Evolutionary conservation across 768 basidiomycete genomes (phyloP).

Genomic region (Collybiopsis confluens): DNA sequence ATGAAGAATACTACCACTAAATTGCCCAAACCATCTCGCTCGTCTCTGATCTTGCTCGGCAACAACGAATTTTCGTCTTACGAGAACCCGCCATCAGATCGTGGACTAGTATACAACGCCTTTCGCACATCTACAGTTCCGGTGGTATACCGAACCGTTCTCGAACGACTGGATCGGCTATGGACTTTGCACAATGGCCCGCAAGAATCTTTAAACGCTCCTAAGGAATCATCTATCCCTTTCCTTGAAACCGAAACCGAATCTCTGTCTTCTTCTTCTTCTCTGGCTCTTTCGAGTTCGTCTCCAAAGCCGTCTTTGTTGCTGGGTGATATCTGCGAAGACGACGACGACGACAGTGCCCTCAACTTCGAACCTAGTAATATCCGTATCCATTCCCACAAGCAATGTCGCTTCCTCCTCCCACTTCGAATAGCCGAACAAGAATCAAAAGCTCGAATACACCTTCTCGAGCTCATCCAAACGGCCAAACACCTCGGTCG

Average conservation of each 20-base stretch:
- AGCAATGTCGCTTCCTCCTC: slow-evolving; percentile 42
- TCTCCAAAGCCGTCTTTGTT: neutral
- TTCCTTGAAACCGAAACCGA: slow-evolving; percentile 16
- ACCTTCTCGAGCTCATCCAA: slow-evolving; percentile 46
- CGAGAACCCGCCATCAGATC: neutral
- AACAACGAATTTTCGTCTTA: neutral
- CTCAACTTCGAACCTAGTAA: slow-evolving; percentile 1
- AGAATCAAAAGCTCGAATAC: slow-evolving; percentile 53
- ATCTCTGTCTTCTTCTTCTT: slow-evolving; percentile 17
- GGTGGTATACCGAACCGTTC: slow-evolving; percentile 22
- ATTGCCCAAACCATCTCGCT: neutral
- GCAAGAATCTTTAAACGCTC: neutral
- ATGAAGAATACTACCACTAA: neutral
- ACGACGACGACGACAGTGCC: neutral
- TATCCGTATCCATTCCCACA: slow-evolving; percentile 20
- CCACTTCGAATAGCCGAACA: slow-evolving; percentile 50
- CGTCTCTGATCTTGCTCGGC: neutral
- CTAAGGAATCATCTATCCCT: slow-evolving; percentile 1
- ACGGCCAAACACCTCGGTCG: slow-evolving; percentile 49
- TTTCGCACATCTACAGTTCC: slow-evolving; percentile 8
- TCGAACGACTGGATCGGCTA: slow-evolving; percentile 21
- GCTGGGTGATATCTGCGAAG: neutral
- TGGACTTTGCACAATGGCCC: slow-evolving; percentile 4
- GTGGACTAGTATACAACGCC: neutral
- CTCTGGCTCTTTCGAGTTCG: too few species aligned